phyloP scores from a whole-genome alignment of 768 basidiomycete species.

The Rhodocollybia butyracea region DNA sequence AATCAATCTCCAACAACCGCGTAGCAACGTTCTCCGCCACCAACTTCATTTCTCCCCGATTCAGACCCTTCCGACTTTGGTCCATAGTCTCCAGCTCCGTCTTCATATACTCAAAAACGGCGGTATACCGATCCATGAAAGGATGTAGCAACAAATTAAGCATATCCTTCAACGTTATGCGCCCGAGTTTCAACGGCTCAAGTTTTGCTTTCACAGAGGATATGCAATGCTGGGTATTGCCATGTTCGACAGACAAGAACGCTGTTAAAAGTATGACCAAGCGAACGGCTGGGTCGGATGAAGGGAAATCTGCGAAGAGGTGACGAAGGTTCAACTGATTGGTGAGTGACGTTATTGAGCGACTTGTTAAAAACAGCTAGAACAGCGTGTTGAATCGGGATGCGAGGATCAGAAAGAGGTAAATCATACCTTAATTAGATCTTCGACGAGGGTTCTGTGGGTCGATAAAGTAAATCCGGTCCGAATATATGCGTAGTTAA shows the following conservation, averaged over 20 bases:
- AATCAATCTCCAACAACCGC: slow-evolving; percentile 58
- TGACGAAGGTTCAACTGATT: slow-evolving; percentile 55
- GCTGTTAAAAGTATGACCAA: slow-evolving; percentile 72
- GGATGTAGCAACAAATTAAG: slow-evolving; percentile 63
- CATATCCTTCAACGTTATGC: slow-evolving; percentile 56
- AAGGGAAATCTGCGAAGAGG: slow-evolving; percentile 67
- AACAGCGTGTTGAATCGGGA: slow-evolving; percentile 11
- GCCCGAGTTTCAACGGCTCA: slow-evolving; percentile 51
- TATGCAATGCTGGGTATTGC: slow-evolving; percentile 8
- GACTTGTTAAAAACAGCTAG: slow-evolving; percentile 68
- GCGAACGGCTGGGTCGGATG: slow-evolving; percentile 55
- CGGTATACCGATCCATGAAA: slow-evolving; percentile 58
- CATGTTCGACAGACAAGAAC: slow-evolving; percentile 38
- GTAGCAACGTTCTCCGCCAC: slow-evolving; percentile 59
- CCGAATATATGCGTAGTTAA: background rate
- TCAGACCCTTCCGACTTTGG: slow-evolving; percentile 40
- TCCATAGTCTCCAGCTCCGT: slow-evolving; percentile 29
- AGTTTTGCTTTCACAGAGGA: slow-evolving; percentile 44
- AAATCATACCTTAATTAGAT: slow-evolving; percentile 58
- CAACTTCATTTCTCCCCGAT: slow-evolving; percentile 34
- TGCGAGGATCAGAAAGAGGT: background rate
- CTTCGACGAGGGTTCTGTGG: slow-evolving; percentile 51
- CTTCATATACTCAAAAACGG: slow-evolving; percentile 48
- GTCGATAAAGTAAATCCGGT: background rate
- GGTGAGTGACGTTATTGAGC: slow-evolving; percentile 52